Evolutionary conservation across 1,284 basidiomycete genomes (phyloP).

Genomic region (Rugosomyces carneus): DNA sequence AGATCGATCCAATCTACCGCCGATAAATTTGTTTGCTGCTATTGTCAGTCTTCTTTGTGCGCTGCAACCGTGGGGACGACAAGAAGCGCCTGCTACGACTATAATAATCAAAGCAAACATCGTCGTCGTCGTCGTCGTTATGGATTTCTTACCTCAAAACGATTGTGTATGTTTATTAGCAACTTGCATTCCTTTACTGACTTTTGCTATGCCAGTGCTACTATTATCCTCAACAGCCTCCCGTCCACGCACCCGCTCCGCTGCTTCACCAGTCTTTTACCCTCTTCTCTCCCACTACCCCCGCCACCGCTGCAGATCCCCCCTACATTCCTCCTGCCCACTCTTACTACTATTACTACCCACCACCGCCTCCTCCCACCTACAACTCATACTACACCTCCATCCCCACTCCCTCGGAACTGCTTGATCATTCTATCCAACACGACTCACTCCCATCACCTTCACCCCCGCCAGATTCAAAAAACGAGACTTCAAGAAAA

Average conservation of each 20-base stretch:
- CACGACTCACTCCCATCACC: not conserved
- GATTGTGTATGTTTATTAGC: no score
- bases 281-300: conserved; percentile 17
- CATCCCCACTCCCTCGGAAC: conserved; percentile 61
- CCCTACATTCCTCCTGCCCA: conserved; percentile 2
- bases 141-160: no score
- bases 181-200: no score
- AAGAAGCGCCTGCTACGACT: no score
- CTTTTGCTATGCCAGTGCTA: no score
- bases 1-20: conserved; percentile 1
- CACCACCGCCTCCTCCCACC: no score
- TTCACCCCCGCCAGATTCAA: conserved; percentile 17
- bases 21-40: not conserved
- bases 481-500: conserved; percentile 42
- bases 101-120: no score
- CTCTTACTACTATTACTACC: no score
- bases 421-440: conserved; percentile 42
- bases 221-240: conserved; percentile 15
- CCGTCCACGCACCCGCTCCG: conserved; percentile 27
- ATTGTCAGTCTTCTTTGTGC: conserved; percentile 20
- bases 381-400: conserved; percentile 19
- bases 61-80: conserved; percentile 29
- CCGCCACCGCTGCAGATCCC: no score
- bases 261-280: conserved; percentile 20
- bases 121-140: no score